Conservation (phyloP, 106 monocot genomes). For the Gastrodia elata region DNA sequence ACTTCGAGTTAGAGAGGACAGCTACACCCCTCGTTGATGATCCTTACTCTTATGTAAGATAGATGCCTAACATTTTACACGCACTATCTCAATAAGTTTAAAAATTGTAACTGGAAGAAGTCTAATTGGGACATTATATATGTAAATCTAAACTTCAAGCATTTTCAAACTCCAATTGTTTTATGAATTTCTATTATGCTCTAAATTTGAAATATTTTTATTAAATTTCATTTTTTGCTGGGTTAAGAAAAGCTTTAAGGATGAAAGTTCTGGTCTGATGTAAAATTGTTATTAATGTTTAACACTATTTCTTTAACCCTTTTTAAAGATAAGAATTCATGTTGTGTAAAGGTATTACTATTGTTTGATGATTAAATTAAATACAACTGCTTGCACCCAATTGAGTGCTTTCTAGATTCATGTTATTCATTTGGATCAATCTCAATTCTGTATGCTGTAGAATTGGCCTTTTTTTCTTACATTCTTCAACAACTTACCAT, state of each 20-base stretch:
- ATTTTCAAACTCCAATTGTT: background rate
- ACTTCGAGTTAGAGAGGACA: too few relatives aligned
- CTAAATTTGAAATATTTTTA: background rate
- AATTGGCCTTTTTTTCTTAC: background rate
- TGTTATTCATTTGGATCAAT: background rate
- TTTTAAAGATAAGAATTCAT: background rate
- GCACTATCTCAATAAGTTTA: too few relatives aligned
- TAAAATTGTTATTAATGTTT: background rate
- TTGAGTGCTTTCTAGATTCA: background rate
- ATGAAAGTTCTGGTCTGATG: background rate
- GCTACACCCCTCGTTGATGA: too few relatives aligned
- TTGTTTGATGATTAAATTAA: background rate
- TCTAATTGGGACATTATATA: too few relatives aligned
- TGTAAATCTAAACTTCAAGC: too few relatives aligned
- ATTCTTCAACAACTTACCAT: background rate
- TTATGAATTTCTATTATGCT: background rate
- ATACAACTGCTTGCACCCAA: background rate
- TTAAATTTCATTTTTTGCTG: background rate
- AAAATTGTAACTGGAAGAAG: too few relatives aligned
- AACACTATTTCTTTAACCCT: background rate
- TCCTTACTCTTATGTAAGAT: too few relatives aligned
- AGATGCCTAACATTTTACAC: too few relatives aligned
- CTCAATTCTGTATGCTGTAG: background rate
- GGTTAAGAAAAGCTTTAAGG: background rate
- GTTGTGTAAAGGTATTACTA: background rate